A percentile compares a stretch with the other conserved stretches of the same genome.
Evolutionary conservation across 305 asterid species (phyloP).

Genomic region (Solanum hybrid): DNA sequence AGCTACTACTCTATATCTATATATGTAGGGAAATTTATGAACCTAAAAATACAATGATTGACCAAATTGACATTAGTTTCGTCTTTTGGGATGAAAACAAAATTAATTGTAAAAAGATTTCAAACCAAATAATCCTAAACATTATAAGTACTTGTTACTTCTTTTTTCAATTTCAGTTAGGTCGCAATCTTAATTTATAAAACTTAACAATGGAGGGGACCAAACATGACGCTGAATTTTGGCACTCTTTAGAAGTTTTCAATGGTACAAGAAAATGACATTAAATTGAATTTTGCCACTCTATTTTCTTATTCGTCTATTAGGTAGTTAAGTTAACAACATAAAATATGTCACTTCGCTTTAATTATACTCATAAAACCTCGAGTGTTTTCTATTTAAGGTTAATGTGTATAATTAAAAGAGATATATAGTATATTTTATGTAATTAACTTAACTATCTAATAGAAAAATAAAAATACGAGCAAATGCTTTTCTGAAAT

Average conservation of each 20-base stretch:
- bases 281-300: neutral
- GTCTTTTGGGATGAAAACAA: neutral
- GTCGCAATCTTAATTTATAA: neutral
- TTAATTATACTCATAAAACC: neutral
- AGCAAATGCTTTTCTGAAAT: neutral
- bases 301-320: neutral
- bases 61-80: neutral
- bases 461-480: neutral
- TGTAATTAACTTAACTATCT: neutral
- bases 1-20: neutral
- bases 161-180: neutral
- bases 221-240: neutral
- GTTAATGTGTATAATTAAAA: neutral
- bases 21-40: neutral
- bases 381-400: neutral
- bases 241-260: neutral
- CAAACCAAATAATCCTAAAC: neutral
- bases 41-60: neutral
- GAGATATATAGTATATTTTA: neutral
- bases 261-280: conserved; percentile 4
- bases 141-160: neutral
- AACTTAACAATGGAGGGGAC: neutral
- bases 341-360: neutral
- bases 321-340: neutral
- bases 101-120: neutral